Conservation (phyloP, 176 grass and related monocot species). For the Aegilops longissima region DNA sequence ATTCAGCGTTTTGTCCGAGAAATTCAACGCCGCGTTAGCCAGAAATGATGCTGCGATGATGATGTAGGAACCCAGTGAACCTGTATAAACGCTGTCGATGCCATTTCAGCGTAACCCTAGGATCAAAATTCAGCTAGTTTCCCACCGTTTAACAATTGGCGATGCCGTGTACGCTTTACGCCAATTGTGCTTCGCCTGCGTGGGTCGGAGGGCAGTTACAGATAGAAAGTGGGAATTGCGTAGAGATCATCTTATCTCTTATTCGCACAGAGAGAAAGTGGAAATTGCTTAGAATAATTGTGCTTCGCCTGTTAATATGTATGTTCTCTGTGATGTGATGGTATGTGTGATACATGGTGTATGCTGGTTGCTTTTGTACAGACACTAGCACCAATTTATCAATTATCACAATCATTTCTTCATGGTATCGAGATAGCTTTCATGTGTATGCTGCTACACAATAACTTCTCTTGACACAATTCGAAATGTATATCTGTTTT, state of each 20-base stretch:
- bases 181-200: not conserved
- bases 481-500: not conserved
- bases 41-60: not conserved
- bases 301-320: no score
- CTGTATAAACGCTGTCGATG: not conserved
- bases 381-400: not conserved
- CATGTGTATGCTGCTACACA: not conserved
- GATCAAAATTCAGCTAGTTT: not conserved
- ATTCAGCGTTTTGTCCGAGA: not conserved
- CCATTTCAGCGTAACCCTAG: not conserved
- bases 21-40: no score
- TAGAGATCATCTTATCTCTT: not conserved
- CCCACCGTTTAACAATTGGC: not conserved
- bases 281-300: no score
- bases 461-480: not conserved
- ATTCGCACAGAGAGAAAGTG: no score
- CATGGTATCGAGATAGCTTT: not conserved
- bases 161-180: not conserved
- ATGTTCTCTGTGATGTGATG: not conserved
- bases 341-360: not conserved
- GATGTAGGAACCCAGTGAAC: not conserved
- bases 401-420: not conserved
- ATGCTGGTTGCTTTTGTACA: not conserved
- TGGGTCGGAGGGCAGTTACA: not conserved
- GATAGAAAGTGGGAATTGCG: not conserved